A percentile compares a stretch with the other conserved stretches of the same genome.
Evolutionary conservation across 352 stramenopile genomes (phyloP).

Genomic region (Thraustotheca clavata): DNA sequence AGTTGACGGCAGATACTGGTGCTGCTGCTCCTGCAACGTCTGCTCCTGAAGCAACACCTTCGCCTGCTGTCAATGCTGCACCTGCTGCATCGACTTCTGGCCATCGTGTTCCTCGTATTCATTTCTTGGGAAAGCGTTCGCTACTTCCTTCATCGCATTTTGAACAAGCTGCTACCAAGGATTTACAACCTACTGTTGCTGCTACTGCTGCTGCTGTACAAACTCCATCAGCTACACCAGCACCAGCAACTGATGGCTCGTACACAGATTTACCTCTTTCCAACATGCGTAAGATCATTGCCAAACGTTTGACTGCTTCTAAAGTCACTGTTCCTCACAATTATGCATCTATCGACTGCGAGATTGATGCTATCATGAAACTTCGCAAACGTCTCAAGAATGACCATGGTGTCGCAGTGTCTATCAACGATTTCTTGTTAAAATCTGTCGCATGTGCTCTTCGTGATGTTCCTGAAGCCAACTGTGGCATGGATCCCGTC

Average conservation of each 20-base stretch:
- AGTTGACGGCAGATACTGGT: neutral
- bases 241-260: slow-evolving; percentile 25
- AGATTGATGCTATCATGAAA: slow-evolving; percentile 87
- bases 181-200: neutral
- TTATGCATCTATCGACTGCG: slow-evolving; percentile 94
- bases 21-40: slow-evolving; percentile 13
- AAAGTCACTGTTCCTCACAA: slow-evolving; percentile 96
- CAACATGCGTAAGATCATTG: slow-evolving; percentile 99
- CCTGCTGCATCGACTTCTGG: slow-evolving; percentile 20
- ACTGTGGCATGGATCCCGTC: slow-evolving; percentile 67
- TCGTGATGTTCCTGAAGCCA: slow-evolving; percentile 93
- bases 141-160: slow-evolving; percentile 34
- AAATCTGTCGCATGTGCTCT: slow-evolving; percentile 95
- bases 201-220: neutral
- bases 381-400: slow-evolving; percentile 91
- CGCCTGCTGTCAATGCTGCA: slow-evolving; percentile 10
- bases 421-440: slow-evolving; percentile 99
- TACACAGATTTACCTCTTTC: slow-evolving; percentile 83
- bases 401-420: slow-evolving; percentile 94
- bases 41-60: slow-evolving; percentile 12
- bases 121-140: slow-evolving; percentile 79
- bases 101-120: slow-evolving; percentile 57
- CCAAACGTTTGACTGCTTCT: slow-evolving; percentile 93
- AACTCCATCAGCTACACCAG: neutral
- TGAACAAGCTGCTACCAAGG: neutral